Percentiles rank a stretch among this genome's conserved stretches.
phyloP scores from a whole-genome alignment of 106 monocot genomes.

The Acorus calamus region DNA sequence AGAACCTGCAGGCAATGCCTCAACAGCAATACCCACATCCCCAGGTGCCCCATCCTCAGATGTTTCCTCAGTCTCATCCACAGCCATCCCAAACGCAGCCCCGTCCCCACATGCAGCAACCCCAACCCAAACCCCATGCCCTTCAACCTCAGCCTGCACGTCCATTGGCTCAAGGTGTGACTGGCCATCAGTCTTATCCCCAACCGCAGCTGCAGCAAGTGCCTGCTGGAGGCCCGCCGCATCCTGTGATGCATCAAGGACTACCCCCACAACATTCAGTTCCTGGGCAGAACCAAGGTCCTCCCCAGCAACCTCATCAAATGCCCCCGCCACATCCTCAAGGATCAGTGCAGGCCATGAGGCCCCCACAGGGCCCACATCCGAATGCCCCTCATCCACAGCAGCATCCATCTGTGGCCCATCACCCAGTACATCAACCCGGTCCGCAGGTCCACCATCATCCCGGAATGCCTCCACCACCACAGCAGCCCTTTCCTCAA shows the following conservation, averaged over 20 bases:
- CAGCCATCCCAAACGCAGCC: conserved; percentile 10
- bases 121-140: conserved; percentile 15
- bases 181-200: conserved; percentile 70
- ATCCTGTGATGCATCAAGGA: conserved; percentile 31
- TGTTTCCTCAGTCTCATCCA: conserved; percentile 16
- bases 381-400: conserved; percentile 20
- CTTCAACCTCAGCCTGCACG: conserved; percentile 23
- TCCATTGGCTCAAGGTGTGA: conserved; percentile 29
- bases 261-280: conserved; percentile 14
- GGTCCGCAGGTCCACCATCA: conserved; percentile 31
- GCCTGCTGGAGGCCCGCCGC: conserved; percentile 23
- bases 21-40: conserved; percentile 22
- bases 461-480: conserved; percentile 21
- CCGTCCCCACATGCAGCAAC: conserved; percentile 17
- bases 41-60: conserved; percentile 15
- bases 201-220: conserved; percentile 34
- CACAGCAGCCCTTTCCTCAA: conserved; percentile 25
- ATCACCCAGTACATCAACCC: conserved; percentile 16
- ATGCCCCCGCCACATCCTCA: conserved; percentile 33
- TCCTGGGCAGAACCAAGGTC: conserved; percentile 36
- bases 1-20: conserved; percentile 10
- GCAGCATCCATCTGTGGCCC: conserved; percentile 11
- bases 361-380: conserved; percentile 19
- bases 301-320: conserved; percentile 36
- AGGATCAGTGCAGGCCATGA: conserved; percentile 30